Conservation (phyloP, 2,329 filamentous ascomycete genomes). For the Fusarium veterinarium region DNA sequence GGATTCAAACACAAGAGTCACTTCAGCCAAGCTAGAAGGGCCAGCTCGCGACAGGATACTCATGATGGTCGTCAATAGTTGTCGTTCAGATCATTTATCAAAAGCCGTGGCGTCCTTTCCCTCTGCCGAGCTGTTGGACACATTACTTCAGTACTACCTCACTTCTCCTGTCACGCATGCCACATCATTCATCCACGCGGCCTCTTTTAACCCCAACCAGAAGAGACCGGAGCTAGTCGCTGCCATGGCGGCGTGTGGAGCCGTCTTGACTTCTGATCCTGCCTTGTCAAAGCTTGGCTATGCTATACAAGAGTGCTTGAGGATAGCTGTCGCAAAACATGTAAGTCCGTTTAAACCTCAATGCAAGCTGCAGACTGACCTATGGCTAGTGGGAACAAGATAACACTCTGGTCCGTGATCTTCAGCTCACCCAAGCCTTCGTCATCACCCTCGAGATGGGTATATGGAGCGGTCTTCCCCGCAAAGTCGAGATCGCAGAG, state of each 20-base stretch:
- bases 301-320: slow-evolving; percentile 54
- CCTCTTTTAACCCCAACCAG: slow-evolving; percentile 52
- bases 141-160: slow-evolving; percentile 53
- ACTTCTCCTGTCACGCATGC: slow-evolving; percentile 43
- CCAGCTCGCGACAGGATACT: slow-evolving; percentile 46
- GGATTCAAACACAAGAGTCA: slow-evolving; percentile 31
- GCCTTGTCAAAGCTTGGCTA: slow-evolving; percentile 54
- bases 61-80: slow-evolving; percentile 45
- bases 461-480: slow-evolving; percentile 53
- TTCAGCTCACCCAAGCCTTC: slow-evolving; percentile 50
- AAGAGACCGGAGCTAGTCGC: slow-evolving; percentile 52
- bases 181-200: slow-evolving; percentile 51
- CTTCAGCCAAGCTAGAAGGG: slow-evolving; percentile 30
- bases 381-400: slow-evolving; percentile 46
- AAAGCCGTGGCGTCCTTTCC: slow-evolving; percentile 53
- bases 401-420: slow-evolving; percentile 47
- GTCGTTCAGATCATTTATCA: slow-evolving; percentile 40
- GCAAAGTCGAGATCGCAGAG: slow-evolving; percentile 56
- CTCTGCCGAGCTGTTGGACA: slow-evolving; percentile 52
- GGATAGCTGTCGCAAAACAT: slow-evolving; percentile 27
- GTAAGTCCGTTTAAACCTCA: neutral
- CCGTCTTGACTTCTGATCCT: slow-evolving; percentile 51
- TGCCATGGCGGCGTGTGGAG: slow-evolving; percentile 52
- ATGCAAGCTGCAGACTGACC: no score
- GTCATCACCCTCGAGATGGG: slow-evolving; percentile 49